A percentile compares a stretch with the other conserved stretches of the same genome.
Conservation (phyloP, 768 basidiomycete species). For the Kwoniella sp. region DNA sequence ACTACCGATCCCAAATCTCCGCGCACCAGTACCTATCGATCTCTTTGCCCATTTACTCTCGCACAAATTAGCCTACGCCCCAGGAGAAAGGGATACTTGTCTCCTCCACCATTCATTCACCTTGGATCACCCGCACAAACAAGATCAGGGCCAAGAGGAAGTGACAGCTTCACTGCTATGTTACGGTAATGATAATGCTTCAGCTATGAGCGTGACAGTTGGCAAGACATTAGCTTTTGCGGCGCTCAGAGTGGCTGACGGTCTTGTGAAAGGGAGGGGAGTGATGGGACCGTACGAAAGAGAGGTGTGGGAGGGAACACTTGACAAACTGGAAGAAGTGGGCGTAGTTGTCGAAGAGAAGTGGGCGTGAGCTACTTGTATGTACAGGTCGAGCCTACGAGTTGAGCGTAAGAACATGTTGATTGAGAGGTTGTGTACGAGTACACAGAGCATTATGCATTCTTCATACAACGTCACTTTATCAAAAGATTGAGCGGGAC, state of each 20-base stretch:
- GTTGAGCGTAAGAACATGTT: too few relatives aligned
- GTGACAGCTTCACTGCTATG: slow-evolving; percentile 69
- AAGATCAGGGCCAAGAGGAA: neutral
- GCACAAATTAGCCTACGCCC: slow-evolving; percentile 68
- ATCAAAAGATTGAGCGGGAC: too few relatives aligned
- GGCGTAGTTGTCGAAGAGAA: slow-evolving; percentile 56
- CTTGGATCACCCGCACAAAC: slow-evolving; percentile 46
- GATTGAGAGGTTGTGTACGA: too few relatives aligned
- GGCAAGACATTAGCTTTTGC: slow-evolving; percentile 86
- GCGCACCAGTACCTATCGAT: slow-evolving; percentile 60
- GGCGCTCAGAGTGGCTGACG: slow-evolving; percentile 70
- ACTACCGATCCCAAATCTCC: slow-evolving; percentile 19
- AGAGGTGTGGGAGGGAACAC: slow-evolving; percentile 66
- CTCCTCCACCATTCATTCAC: slow-evolving; percentile 82
- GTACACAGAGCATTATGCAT: too few relatives aligned
- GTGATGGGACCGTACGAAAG: slow-evolving; percentile 69
- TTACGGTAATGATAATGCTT: slow-evolving; percentile 64
- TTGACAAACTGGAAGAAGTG: slow-evolving; percentile 63
- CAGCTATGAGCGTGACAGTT: slow-evolving; percentile 89
- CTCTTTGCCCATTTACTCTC: slow-evolving; percentile 73
- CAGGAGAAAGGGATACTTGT: slow-evolving; percentile 80
- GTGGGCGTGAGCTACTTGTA: slow-evolving; percentile 28
- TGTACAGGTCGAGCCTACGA: too few relatives aligned
- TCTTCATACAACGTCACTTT: too few relatives aligned
- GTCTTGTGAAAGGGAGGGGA: slow-evolving; percentile 61